A percentile compares a stretch with the other conserved stretches of the same genome.
Conservation (phyloP, 257 asterid genomes). For the Fraxinus quadrangulata region DNA sequence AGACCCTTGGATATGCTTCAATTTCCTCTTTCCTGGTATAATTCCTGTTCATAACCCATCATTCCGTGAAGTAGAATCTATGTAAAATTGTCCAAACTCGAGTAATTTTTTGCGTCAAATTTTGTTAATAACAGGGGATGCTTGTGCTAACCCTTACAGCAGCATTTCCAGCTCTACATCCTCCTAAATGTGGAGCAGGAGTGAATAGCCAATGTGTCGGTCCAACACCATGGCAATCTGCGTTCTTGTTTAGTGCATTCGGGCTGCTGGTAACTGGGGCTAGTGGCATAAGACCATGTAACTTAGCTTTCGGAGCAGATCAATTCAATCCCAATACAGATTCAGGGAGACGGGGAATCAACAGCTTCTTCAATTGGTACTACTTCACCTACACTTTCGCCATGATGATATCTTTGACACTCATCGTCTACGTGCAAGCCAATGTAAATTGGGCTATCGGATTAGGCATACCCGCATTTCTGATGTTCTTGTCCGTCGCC, state of each 20-base stretch:
- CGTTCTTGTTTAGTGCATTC: slow-evolving; percentile 28
- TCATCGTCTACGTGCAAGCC: slow-evolving; percentile 43
- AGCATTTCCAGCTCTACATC: slow-evolving; percentile 30
- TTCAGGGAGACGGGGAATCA: slow-evolving; percentile 37
- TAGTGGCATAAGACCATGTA: slow-evolving; percentile 45
- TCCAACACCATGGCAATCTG: slow-evolving; percentile 33
- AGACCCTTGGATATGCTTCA: slow-evolving; percentile 32
- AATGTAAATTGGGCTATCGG: slow-evolving; percentile 39
- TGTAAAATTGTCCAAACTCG: not conserved
- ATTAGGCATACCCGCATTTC: slow-evolving; percentile 35
- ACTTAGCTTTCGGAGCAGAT: slow-evolving; percentile 44
- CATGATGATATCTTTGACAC: slow-evolving; percentile 34
- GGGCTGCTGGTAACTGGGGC: slow-evolving; percentile 33
- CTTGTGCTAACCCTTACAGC: slow-evolving; percentile 40
- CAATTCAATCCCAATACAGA: slow-evolving; percentile 41
- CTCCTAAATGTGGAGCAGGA: slow-evolving; percentile 29
- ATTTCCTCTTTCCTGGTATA: slow-evolving; percentile 35
- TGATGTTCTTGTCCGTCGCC: slow-evolving; percentile 36
- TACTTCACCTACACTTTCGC: slow-evolving; percentile 39
- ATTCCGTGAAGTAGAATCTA: not conserved
- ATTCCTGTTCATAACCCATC: not conserved
- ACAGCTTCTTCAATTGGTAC: slow-evolving; percentile 46
- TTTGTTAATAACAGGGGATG: slow-evolving; percentile 34
- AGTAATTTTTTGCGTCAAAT: not conserved
- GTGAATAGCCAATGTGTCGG: slow-evolving; percentile 15